phyloP scores from a whole-genome alignment of 345 rosid species.

The Cochlearia excelsa region DNA sequence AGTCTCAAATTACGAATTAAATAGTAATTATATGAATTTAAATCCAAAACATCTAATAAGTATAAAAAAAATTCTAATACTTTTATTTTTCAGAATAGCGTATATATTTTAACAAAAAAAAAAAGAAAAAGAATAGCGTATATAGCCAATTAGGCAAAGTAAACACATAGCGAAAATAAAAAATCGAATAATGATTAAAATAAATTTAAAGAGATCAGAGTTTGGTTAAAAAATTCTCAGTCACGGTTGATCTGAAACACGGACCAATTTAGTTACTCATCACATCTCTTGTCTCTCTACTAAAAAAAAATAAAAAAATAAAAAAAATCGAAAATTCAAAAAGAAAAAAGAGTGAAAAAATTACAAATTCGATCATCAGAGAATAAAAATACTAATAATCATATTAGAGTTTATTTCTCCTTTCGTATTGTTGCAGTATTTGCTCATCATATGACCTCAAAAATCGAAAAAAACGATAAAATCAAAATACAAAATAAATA shows the following conservation, averaged over 20 bases:
- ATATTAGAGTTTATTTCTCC: slow-evolving; percentile 12
- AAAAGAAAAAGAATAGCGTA: slow-evolving; percentile 42
- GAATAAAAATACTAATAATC: slow-evolving; percentile 45
- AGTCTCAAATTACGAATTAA: background rate
- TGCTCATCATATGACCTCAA: slow-evolving; percentile 37
- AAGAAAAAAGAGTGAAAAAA: too few species aligned
- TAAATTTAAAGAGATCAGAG: slow-evolving; percentile 34
- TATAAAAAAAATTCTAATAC: slow-evolving; percentile 21
- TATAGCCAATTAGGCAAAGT: slow-evolving; percentile 28
- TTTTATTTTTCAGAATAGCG: slow-evolving; percentile 25
- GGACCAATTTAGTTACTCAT: slow-evolving; percentile 40
- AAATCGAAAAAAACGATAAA: background rate
- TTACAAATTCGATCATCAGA: slow-evolving; percentile 30
- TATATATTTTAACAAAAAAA: too few species aligned
- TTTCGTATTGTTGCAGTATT: slow-evolving; percentile 50
- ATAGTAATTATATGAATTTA: background rate
- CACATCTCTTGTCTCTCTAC: slow-evolving; percentile 14
- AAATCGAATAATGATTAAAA: background rate
- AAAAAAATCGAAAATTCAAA: background rate
- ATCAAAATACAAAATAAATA: background rate
- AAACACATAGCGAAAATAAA: slow-evolving; percentile 26
- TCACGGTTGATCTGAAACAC: slow-evolving; percentile 44
- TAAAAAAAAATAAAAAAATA: background rate
- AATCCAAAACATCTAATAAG: too few species aligned
- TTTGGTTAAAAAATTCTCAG: slow-evolving; percentile 26